Evolutionary conservation across 1,284 basidiomycete genomes (phyloP).

Genomic region (Apiotrichum domesticum): DNA sequence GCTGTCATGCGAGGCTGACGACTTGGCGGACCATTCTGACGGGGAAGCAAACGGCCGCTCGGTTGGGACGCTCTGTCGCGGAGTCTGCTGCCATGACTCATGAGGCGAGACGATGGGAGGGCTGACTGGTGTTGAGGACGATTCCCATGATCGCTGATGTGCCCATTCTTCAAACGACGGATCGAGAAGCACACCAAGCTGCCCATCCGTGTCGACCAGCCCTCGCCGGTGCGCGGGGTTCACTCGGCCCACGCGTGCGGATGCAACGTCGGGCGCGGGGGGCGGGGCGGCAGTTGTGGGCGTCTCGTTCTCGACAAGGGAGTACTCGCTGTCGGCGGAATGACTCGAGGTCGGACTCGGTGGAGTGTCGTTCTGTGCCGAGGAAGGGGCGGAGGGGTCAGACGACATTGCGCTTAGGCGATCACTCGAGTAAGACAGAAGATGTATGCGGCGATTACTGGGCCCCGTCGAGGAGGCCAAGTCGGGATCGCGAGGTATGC

Average conservation of each 20-base stretch:
- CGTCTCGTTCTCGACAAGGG: slow-evolving; percentile 6
- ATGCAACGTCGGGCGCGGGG: not conserved
- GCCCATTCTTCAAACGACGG: slow-evolving; percentile 12
- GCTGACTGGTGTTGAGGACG: not conserved
- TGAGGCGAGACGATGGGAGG: not conserved
- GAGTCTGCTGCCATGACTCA: slow-evolving; percentile 3
- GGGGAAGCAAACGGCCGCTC: not conserved
- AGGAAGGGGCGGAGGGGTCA: not conserved
- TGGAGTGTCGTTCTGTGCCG: not conserved
- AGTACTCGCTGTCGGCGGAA: slow-evolving; percentile 19
- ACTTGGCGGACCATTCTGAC: not conserved
- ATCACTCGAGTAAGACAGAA: slow-evolving; percentile 14
- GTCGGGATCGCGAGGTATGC: not conserved
- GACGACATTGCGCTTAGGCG: slow-evolving; percentile 4
- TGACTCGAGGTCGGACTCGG: slow-evolving; percentile 4
- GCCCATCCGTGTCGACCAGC: slow-evolving; percentile 10
- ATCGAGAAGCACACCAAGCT: slow-evolving; percentile 9
- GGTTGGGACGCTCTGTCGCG: not conserved
- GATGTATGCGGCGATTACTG: slow-evolving; percentile 17
- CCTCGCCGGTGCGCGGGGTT: not conserved
- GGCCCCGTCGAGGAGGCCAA: not conserved
- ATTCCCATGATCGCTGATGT: slow-evolving; percentile 9
- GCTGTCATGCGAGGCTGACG: not conserved
- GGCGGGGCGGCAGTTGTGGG: not conserved
- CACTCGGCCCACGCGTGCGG: not conserved